A percentile compares a stretch with the other conserved stretches of the same genome.
phyloP scores from a whole-genome alignment of 805 yeast genomes.

The Pichia californica region DNA sequence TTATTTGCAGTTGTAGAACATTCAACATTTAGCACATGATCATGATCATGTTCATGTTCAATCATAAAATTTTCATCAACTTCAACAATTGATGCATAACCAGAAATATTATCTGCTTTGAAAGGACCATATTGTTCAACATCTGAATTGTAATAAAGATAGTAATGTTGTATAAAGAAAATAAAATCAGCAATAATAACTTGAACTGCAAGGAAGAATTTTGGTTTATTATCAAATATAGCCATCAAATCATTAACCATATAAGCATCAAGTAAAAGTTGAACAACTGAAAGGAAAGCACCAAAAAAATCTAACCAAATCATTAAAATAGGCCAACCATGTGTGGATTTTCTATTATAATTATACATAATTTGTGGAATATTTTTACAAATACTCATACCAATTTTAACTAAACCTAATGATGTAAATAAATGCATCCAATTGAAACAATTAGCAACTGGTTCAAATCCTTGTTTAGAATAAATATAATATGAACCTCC shows the following conservation, averaged over 20 bases:
- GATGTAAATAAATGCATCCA: constrained; percentile 30
- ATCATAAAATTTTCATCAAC: constrained; percentile 28
- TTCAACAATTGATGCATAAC: constrained; percentile 19
- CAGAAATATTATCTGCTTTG: constrained; percentile 10
- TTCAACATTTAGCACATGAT: constrained; percentile 13
- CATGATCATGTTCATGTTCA: constrained; percentile 31
- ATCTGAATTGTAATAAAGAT: constrained; percentile 24
- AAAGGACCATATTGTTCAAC: constrained; percentile 18
- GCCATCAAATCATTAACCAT: constrained; percentile 19
- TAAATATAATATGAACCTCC: constrained; percentile 14
- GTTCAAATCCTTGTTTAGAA: constrained; percentile 6
- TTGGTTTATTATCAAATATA: constrained; percentile 28
- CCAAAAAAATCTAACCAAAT: constrained; percentile 30
- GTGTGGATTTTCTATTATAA: constrained; percentile 30
- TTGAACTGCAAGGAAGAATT: constrained; percentile 26
- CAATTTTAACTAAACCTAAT: constrained; percentile 28
- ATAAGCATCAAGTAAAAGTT: constrained; percentile 27
- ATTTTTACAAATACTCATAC: constrained; percentile 31
- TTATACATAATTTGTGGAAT: constrained; percentile 31
- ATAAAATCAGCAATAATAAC: constrained; percentile 26
- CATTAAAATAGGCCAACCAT: constrained; percentile 34
- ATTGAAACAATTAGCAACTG: constrained; percentile 15
- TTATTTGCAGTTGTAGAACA: constrained; percentile 18
- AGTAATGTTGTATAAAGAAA: constrained; percentile 30
- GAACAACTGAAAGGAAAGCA: constrained; percentile 25